These are phyloP conservation scores for Apostasia shenzhenica DNA, from an alignment of 106 monocot species.

Conservation along the genomic window DNA sequence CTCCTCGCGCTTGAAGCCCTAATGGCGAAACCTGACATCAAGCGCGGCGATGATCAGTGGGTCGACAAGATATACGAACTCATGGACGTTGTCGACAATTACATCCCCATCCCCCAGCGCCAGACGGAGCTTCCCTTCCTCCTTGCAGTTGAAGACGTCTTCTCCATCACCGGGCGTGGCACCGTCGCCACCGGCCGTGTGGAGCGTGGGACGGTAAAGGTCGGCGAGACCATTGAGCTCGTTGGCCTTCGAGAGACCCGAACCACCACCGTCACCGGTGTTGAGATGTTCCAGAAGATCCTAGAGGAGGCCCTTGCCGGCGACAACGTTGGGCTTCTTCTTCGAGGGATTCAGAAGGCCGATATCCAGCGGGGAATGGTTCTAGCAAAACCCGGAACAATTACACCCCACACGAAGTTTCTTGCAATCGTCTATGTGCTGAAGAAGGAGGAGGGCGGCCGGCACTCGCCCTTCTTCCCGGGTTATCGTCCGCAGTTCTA, in stretches of 20 bases:
- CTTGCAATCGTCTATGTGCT: conserved; percentile 59
- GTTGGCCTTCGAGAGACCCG: conserved; percentile 64
- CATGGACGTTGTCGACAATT: conserved; percentile 82
- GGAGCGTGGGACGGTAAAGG: conserved; percentile 73
- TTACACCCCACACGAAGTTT: conserved; percentile 79
- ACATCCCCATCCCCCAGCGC: conserved; percentile 89
- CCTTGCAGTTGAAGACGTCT: conserved; percentile 85
- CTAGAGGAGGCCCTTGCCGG: conserved; percentile 71
- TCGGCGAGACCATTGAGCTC: conserved; percentile 57
- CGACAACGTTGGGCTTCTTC: conserved; percentile 67
- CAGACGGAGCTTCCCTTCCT: conserved; percentile 91
- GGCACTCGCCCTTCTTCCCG: conserved; percentile 69
- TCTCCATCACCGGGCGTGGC: conserved; percentile 92
- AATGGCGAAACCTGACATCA: conserved; percentile 54
- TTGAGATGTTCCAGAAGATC: conserved; percentile 91
- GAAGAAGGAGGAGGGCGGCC: conserved; percentile 79
- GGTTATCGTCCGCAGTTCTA: conserved; percentile 78
- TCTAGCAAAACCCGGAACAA: conserved; percentile 53
- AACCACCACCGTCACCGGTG: conserved; percentile 66
- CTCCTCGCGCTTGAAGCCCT: conserved; percentile 85
- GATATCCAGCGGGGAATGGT: conserved; percentile 82
- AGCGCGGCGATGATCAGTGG: conserved; percentile 80
- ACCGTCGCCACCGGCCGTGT: conserved; percentile 88
- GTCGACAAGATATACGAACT: conserved; percentile 79
- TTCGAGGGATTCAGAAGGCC: conserved; percentile 60